Evolutionary conservation across 768 basidiomycete genomes (phyloP), one percentile per base, ranked within the genome.

Genomic region (Pleurotus salmoneostramineus): DNA sequence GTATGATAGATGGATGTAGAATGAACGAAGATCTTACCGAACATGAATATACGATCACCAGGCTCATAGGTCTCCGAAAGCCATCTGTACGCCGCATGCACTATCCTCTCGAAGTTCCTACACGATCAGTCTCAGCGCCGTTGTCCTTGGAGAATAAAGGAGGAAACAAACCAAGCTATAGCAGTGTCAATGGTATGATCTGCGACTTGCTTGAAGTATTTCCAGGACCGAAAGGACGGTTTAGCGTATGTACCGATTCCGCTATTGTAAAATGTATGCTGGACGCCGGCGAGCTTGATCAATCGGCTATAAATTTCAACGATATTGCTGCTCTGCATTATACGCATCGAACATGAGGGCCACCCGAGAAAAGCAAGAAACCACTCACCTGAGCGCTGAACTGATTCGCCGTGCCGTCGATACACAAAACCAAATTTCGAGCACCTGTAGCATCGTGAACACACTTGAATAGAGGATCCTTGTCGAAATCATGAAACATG

Each of bases 51-150:
- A 27, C 61, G 63, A 56, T 80, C 78, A 2, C 74, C 75, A 11
- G 63, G 62, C 15, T 55, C 37, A 56, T 76, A 80, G 35, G 71
- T 70, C 7, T 50, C 72, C 3, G 74, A 72, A 14, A 79, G 67
- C 78, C 79, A 79, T 5, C 66, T 65, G 56, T 80, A 79, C 10
- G 72, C 77, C 5, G 57, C 61, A 48, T 75, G 58, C 35, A 80
- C 63, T 15, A 64, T 72, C 17, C 56, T 63, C 37, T 75, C 66
- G 49, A 77, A 64, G 36, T 72, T 70, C 65, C 77, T 77, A 27
- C 33, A 47, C 3, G 21, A 3, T 27, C 21, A 27, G 21, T 1
- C 21, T 1, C 21, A 27, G 1, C 21, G 3, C 21, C 21, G 21
- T n/a, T n/a, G n/a, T n/a, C n/a, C n/a, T n/a, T n/a, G n/a, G n/a